Evolutionary conservation across 345 rosid genomes (phyloP).

Genomic region (Clarkia xantiana): DNA sequence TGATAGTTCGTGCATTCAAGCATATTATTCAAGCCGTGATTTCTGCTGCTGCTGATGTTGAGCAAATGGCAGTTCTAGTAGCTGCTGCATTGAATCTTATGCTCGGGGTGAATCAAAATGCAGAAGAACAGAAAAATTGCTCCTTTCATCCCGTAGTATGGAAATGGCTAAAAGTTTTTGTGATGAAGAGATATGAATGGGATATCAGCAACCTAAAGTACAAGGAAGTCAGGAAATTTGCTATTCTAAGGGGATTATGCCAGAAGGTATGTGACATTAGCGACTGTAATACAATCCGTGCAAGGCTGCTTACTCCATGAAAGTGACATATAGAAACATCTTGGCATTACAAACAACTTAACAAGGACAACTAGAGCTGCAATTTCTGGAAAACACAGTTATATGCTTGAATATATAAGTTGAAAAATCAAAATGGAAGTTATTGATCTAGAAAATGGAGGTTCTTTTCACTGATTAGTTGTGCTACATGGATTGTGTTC

Average conservation of each 20-base stretch:
- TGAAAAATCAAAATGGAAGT: too few relatives aligned
- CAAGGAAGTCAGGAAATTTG: slow-evolving; percentile 83
- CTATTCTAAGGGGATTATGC: slow-evolving; percentile 82
- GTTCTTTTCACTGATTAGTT: too few relatives aligned
- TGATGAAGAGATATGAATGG: slow-evolving; percentile 88
- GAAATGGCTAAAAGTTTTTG: slow-evolving; percentile 80
- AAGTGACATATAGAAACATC: too few relatives aligned
- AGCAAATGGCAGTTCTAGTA: slow-evolving; percentile 50
- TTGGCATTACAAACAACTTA: too few relatives aligned
- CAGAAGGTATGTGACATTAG: slow-evolving; percentile 50
- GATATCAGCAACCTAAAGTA: slow-evolving; percentile 60
- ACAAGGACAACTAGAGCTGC: too few relatives aligned
- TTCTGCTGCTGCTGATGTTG: slow-evolving; percentile 46
- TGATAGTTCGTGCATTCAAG: slow-evolving; percentile 92
- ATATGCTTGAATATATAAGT: too few relatives aligned
- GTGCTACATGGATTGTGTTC: too few relatives aligned
- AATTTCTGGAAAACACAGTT: too few relatives aligned
- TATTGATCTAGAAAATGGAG: too few relatives aligned
- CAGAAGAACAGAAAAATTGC: slow-evolving; percentile 27
- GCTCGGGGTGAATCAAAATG: slow-evolving; percentile 66
- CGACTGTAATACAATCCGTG: too few relatives aligned
- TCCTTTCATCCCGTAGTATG: slow-evolving; percentile 58
- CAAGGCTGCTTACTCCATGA: too few relatives aligned
- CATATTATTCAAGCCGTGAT: slow-evolving; percentile 82
- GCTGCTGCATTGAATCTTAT: slow-evolving; percentile 85